phyloP scores from a whole-genome alignment of 208 protist genomes.

The Leishmania turanica region DNA sequence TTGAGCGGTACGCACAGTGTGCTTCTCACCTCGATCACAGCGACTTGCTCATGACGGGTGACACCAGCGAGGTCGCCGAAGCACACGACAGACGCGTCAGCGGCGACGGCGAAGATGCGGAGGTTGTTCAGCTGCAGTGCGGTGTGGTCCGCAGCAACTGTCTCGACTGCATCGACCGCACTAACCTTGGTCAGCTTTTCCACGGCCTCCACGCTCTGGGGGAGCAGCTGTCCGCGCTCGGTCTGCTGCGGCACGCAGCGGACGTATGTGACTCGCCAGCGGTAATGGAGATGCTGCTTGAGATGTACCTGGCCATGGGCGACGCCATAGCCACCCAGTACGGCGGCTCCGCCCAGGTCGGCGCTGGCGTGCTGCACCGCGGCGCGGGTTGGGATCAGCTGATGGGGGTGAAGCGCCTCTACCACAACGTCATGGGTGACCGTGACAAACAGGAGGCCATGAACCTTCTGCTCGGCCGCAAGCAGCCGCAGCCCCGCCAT shows the following conservation, averaged over 20 bases:
- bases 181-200: constrained; percentile 96
- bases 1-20: background rate
- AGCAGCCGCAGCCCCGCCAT: constrained; percentile 39
- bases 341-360: constrained; percentile 85
- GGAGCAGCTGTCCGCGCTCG: constrained; percentile 61
- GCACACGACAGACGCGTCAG: background rate
- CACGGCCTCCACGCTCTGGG: constrained; percentile 84
- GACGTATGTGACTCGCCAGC: constrained; percentile 44
- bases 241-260: constrained; percentile 40
- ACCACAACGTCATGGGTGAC: constrained; percentile 87
- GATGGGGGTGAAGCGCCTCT: constrained; percentile 87
- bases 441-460: constrained; percentile 74
- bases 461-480: constrained; percentile 87
- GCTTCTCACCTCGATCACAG: background rate
- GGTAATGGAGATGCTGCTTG: constrained; percentile 65
- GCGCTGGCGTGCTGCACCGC: constrained; percentile 82
- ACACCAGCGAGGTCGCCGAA: background rate
- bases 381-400: constrained; percentile 85
- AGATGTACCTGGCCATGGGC: constrained; percentile 81
- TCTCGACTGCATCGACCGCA: constrained; percentile 98
- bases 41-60: background rate
- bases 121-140: constrained; percentile 42
- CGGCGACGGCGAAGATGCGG: background rate
- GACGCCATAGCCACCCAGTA: constrained; percentile 91
- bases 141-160: constrained; percentile 97